Base-by-base conservation (phyloP, 208 protist species). In the Trypanosoma congolense region DNA sequence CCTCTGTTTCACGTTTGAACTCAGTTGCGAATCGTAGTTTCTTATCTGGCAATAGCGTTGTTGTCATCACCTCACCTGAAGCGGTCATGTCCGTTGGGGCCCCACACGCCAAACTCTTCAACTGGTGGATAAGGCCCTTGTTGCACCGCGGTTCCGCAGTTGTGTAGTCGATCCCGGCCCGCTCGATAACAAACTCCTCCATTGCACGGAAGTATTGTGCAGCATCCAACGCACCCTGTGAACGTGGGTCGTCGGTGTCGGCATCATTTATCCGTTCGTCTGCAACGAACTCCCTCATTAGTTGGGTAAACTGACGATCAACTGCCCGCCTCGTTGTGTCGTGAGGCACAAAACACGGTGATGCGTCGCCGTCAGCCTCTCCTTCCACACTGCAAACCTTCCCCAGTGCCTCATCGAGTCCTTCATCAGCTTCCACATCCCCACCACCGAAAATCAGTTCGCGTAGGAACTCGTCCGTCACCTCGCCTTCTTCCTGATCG, bases 391-490 rank as follows among this genome's bases (percentile, higher is more conserved):
- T 14, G 58, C 61, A 10, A 2, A 62, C 61, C n/a, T 61, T 61
- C 2, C 44, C 56, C 18, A n/a, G 48, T 29, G 14, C 49, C 16
- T 25, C 50, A 4, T 12, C 52, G 18, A 22, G 65, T 1, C 65
- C 62, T 18, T 44, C 29, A 43, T 55, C 19, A 18, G 22, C 24
- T 5, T 41, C 70, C 4, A 19, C 50, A 25, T 26, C 50, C 9
- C 51, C 74, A 14, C 30, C 44, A 48, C 87, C 87, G 46, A 87
- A 79, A 10, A 94, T 75, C 19, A 94, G 46, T 59, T 90, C 70
- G 0, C 70, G 77, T 9, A 94, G 43, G 54, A 94, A 94, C 45
- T 90, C 81, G 40, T 94, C 83, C 9, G 80, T 88, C 24, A 94
- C 70, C 43, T 90, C 87, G 40, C 70, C 70, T 56, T 94, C 87